These are phyloP conservation scores for Sugiyamaella grinbergsii DNA, from an alignment of 1,139 yeast genomes.

Conservation along the genomic window DNA sequence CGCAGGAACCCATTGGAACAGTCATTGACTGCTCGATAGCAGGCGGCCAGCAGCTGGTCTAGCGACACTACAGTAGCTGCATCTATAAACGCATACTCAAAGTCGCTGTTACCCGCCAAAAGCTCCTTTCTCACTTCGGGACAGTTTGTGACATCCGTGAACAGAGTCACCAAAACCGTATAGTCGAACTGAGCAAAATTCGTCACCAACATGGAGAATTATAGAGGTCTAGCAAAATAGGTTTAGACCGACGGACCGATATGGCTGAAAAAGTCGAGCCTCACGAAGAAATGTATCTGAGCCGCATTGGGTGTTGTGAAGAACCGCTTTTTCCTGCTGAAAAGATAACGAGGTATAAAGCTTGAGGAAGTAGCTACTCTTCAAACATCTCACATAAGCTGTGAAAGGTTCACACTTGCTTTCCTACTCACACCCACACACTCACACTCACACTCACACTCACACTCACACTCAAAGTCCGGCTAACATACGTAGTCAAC, in stretches of 20 bases:
- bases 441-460: no score
- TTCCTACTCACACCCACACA: no score
- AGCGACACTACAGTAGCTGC: conserved; percentile 47
- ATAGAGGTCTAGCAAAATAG: no score
- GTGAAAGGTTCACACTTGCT: no score
- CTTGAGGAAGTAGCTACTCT: no score
- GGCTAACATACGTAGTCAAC: no score
- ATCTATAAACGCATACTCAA: conserved; percentile 54
- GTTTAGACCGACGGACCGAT: no score
- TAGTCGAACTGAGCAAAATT: conserved; percentile 51
- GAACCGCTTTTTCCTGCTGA: background rate
- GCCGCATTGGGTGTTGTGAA: no score
- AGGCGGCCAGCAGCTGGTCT: conserved; percentile 54
- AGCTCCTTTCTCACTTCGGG: conserved; percentile 44
- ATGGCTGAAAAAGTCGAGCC: background rate
- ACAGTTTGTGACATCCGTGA: conserved; percentile 49
- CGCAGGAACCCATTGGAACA: conserved; percentile 46
- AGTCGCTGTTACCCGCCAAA: conserved; percentile 43
- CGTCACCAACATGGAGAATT: conserved; percentile 20
- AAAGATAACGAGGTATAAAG: no score
- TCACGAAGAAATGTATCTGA: background rate
- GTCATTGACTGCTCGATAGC: conserved; percentile 54
- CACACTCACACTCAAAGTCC: background rate
- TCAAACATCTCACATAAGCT: no score
- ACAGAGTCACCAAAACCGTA: conserved; percentile 44